Evolutionary conservation across 805 yeast species (phyloP), one percentile per base, ranked within the genome.

Genomic region (Millerago galiae): DNA sequence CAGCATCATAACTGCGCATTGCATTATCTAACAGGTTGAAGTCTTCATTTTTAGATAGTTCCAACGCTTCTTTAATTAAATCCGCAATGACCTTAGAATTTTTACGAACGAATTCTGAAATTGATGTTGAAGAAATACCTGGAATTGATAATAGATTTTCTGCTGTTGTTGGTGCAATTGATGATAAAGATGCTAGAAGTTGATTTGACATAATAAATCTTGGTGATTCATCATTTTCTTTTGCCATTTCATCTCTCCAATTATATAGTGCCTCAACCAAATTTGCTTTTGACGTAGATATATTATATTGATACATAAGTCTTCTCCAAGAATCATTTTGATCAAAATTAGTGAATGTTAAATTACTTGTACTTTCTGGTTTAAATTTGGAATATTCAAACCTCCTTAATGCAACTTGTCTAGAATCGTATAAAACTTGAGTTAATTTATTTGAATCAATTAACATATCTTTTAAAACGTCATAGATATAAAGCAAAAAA

Each of bases 141-240:
- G 67, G 70, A 21, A 65, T 68, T 27, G 71, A 66, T 38, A 79
- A 56, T 5, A 85, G 75, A 21, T 78, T 80, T 5, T 70, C 63
- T 0, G 77, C 62, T 42, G 77, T 81, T 0, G 73, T 70, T 4
- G 96, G 95, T 8, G 70, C 63, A 30, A 72, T 52, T 4, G 72
- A 64, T 5, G 79, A 79, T 35, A 93, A 60, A 0, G 81, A 71
- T 0, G 81, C 79, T 31, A 93, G 57, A 12, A 82, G 60, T 52
- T 83, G 93, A 55, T 87, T 89, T 5, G 95, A 77, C 91, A 90
- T 82, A 13, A 93, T 70, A 54, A 68, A 91, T 46, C 95, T 69
- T 2, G 83, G 77, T 2, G 95, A 84, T 63, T 93, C 99, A 60
- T 93, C 99, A 37, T 75, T 72, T 31, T 66, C 51, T 49, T 95